Evolutionary conservation across 352 stramenopile genomes (phyloP).

Genomic region (Aphanomyces invadans): DNA sequence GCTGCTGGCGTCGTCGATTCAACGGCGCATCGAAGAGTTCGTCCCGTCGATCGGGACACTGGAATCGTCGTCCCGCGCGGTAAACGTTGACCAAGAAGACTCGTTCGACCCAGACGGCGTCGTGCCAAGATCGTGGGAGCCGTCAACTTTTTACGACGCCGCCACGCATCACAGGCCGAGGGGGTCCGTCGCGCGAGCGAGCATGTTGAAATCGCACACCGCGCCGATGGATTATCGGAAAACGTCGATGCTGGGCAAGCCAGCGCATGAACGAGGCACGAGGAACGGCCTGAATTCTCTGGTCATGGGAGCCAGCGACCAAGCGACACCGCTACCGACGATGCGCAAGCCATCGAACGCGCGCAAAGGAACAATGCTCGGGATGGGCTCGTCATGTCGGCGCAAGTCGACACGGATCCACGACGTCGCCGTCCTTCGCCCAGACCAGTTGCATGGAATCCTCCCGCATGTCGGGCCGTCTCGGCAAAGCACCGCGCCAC

Average conservation of each 20-base stretch:
- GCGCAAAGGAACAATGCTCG: neutral
- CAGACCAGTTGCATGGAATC: constrained; percentile 1
- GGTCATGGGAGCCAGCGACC: too few species aligned
- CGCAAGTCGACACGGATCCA: constrained; percentile 13
- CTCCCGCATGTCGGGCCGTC: neutral
- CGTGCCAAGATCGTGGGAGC: neutral
- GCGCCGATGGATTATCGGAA: neutral
- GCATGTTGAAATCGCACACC: neutral
- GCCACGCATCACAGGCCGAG: neutral
- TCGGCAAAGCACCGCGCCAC: neutral
- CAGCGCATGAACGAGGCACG: neutral
- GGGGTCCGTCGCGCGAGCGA: too few species aligned
- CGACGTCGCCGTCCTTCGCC: constrained; percentile 8
- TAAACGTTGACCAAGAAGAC: neutral
- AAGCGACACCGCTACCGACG: too few species aligned
- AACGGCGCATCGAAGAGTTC: constrained; percentile 6
- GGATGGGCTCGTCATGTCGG: neutral
- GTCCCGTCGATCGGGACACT: neutral
- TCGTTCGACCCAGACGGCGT: neutral
- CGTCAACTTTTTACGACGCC: too few species aligned
- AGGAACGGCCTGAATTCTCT: too few species aligned
- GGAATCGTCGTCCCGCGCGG: neutral
- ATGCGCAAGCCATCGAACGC: neutral
- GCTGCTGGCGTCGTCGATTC: neutral
- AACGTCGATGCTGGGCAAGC: neutral